Evolutionary conservation across 768 basidiomycete genomes (phyloP), one percentile per base, ranked within the genome.

Genomic region (Lyophyllum atratum): DNA sequence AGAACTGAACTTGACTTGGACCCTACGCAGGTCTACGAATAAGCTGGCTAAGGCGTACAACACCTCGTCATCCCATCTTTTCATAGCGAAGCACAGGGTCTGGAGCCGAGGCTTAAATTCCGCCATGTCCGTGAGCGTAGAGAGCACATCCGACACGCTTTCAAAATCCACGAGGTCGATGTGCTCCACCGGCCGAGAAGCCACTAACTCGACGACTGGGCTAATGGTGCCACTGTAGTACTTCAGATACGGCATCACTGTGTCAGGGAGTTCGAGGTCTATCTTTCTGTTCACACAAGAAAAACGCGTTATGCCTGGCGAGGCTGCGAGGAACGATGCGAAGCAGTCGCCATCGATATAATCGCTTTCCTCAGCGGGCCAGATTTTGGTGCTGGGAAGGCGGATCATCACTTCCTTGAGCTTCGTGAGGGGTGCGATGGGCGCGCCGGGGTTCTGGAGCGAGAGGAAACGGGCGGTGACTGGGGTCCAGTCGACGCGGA

Each of bases 21-120:
- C 66, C 39, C 71, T 70, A n/a, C 68, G 66, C 6, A 82, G 60
- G 10, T 63, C 55, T 9, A 54, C 58, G 54, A 80, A 78, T 37
- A 77, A 70, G 44, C 68, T 64, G n/a, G 69, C 68, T 22, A 79
- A 60, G 5, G 77, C 78, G 37, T 77, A 71, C 19, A 81, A 60
- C 8, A 81, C 71, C 59, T 81, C 80, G 40, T 76, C 69, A 55
- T 81, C 79, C 80, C 80, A 82, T 51, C 66, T 66, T 34, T 72
- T 67, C n/a, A 75, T 50, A 37, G 73, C 57, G 43, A 77, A 73
- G 10, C 74, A 63, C 26, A 76, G 65, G 7, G 58, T 56, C 37
- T 54, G 25, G 19, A 68, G 57, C 6, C 50, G 26, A 17, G 65
- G 62, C 47, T 44, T 51, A 14, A 73, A 61, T 0, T 59, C 56